A percentile compares a stretch with the other conserved stretches of the same genome.
Evolutionary conservation across 2,329 filamentous ascomycete genomes (phyloP).

Genomic region (Talaromyces pinophilus): DNA sequence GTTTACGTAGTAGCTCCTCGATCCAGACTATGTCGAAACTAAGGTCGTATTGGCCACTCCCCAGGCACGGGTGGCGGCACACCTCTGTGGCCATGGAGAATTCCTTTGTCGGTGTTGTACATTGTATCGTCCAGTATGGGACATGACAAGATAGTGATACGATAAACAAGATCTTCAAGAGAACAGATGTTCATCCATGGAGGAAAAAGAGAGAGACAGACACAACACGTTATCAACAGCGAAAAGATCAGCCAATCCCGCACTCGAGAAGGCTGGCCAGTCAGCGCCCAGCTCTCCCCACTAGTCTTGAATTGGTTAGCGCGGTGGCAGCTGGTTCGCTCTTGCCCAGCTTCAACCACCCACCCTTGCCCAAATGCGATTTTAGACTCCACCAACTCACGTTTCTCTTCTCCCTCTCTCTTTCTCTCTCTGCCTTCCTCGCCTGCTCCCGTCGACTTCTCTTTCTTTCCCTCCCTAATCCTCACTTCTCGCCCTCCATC

Average conservation of each 20-base stretch:
- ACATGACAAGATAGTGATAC: no score
- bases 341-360: conserved; percentile 7
- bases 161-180: not conserved
- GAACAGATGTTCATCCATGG: not conserved
- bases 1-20: not conserved
- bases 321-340: not conserved
- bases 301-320: not conserved
- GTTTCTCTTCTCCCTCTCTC: conserved; percentile 22
- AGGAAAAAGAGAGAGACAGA: not conserved
- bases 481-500: conserved; percentile 12
- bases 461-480: conserved; percentile 12
- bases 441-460: conserved; percentile 20
- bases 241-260: conserved; percentile 15
- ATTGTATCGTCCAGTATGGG: not conserved
- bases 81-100: not conserved
- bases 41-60: conserved; percentile 17
- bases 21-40: conserved; percentile 11
- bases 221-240: conserved; percentile 11
- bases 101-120: not conserved
- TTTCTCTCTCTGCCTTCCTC: conserved; percentile 15
- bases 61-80: conserved; percentile 14
- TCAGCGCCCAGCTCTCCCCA: not conserved
- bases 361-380: conserved; percentile 18
- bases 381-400: conserved; percentile 14
- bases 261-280: not conserved